Evolutionary conservation across 2,329 filamentous ascomycete species (phyloP), one percentile per base, ranked within the genome.

Genomic region (Hortaea werneckii): DNA sequence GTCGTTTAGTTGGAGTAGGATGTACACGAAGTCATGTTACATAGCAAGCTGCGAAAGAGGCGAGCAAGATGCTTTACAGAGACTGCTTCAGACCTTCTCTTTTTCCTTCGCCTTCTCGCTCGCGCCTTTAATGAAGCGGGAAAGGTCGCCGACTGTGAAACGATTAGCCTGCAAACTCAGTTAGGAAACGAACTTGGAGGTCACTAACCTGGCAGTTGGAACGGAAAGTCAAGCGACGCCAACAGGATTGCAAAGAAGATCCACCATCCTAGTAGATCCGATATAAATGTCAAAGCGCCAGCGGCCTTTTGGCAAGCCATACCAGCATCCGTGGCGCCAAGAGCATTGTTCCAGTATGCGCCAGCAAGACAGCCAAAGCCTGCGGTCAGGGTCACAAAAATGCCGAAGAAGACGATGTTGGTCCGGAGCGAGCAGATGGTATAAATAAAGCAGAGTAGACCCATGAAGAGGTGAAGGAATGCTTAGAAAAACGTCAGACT

Each of bases 351-450:
- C 71, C 76, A 83, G 63, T 79, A 84, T 0, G 73, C 73, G 2
- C 71, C 79, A 0, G 81, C 73, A 29, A 87, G 69, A 27, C 79
- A 66, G 9, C 64, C 60, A 58, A 87, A 85, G 2, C 72, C 68
- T 9, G 79, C 58, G 12, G 76, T 62, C n/a, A 87, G 73, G 1
- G 70, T 70, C 48, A 79, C 58, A 69, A 87, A 87, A 63, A 88
- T 83, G 45, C 79, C 53, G 54, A 84, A 75, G 64, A 87, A 85
- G 61, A 79, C 73, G 7, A 85, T 46, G 61, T 88, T 88, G 29
- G 82, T 87, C 41, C 84, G 78, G 12, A 87, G 67, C 1, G 83
- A 75, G 65, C 80, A 83, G 59, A 87, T 69, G 42, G 86, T 66
- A 68, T 78, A 87, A 54, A 87, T 60, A 50, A 85, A 63, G 61